Base-by-base conservation (phyloP, 768 basidiomycete species). In the Sarcomyxa edulis region DNA sequence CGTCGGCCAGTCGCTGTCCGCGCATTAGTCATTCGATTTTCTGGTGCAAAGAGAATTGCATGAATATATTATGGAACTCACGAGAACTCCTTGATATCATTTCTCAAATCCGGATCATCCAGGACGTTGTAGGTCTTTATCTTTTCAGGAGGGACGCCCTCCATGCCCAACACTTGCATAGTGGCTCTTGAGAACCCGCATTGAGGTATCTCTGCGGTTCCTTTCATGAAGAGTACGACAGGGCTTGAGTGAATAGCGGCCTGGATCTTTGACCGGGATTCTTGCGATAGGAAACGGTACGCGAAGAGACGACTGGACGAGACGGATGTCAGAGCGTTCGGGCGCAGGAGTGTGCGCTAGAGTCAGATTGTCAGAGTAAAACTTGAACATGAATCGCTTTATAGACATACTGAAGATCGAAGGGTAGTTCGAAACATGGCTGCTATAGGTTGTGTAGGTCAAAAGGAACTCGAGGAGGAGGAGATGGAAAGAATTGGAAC, bases 171-270 rank as follows among this genome's bases (percentile, higher is more conserved):
- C 32, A 97, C 79, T 58, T 97, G 94, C 21, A 92, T 75, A 1
- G 85, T 92, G 0, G 95, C 95, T 35, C 95, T 76, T 12, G 93
- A 96, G 74, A 98, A 99, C 9, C 95, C 95, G 45, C 95, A 98
- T 51, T 92, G 81, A 2, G 95, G 95, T 5, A 69, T 56, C 16
- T 80, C 71, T 0, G 88, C 91, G 11, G 85, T 91, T 7, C 96
- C 96, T 58, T 99, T 99, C 95, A 99, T 98, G 68, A 99, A 98
- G 4, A 98, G 68, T 1, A 99, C 96, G 5, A 98, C 74, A 0
- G 93, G 93, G 30, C 75, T 77, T 1, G 73, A 64, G 6, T 71
- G 62, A 19, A 98, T 74, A 2, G 93, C 92, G 48, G 77, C 59
- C 55, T 85, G 74, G n/a, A 90, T 77, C 50, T 73, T 64, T 8